These are phyloP conservation scores for Pilasporangium apinafurcum DNA, from an alignment of 352 stramenopile genomes.

Conservation along the genomic window DNA sequence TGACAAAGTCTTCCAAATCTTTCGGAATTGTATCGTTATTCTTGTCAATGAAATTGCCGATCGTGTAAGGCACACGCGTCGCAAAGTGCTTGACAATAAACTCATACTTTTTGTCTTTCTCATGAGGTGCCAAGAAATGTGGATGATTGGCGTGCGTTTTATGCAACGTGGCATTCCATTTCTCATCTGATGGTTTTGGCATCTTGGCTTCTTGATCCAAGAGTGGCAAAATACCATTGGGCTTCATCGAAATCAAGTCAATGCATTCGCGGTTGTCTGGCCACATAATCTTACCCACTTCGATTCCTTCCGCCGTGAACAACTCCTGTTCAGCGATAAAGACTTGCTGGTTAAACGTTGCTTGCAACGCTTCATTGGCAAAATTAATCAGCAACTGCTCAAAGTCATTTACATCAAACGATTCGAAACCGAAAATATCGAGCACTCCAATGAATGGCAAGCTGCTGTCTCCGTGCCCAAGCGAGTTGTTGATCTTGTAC, in stretches of 20 bases:
- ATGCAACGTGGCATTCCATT: constrained; percentile 81
- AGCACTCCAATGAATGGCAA: constrained; percentile 91
- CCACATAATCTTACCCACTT: constrained; percentile 79
- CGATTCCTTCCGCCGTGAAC: constrained; percentile 75
- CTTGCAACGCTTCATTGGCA: constrained; percentile 84
- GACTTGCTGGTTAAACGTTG: constrained; percentile 88
- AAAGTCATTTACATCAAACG: constrained; percentile 92
- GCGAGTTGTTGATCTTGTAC: constrained; percentile 77
- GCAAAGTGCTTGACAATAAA: constrained; percentile 97
- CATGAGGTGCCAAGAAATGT: constrained; percentile 73
- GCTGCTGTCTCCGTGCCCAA: constrained; percentile 64
- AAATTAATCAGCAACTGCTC: constrained; percentile 90
- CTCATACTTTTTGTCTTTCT: constrained; percentile 88
- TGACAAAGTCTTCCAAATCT: constrained; percentile 87
- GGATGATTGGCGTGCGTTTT: constrained; percentile 64
- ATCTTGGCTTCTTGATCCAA: constrained; percentile 79
- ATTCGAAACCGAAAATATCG: constrained; percentile 98
- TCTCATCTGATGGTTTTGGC: constrained; percentile 77
- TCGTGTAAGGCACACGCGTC: constrained; percentile 92
- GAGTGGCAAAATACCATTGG: constrained; percentile 73
- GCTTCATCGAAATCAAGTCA: constrained; percentile 73
- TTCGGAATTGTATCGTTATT: constrained; percentile 95
- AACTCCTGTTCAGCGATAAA: constrained; percentile 85
- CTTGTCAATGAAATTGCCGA: constrained; percentile 94
- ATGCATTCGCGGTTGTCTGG: constrained; percentile 85